Percentiles rank a stretch among this genome's conserved stretches.
Conservation (phyloP, 2,329 filamentous ascomycete genomes). For the Alternaria ventricosa region DNA sequence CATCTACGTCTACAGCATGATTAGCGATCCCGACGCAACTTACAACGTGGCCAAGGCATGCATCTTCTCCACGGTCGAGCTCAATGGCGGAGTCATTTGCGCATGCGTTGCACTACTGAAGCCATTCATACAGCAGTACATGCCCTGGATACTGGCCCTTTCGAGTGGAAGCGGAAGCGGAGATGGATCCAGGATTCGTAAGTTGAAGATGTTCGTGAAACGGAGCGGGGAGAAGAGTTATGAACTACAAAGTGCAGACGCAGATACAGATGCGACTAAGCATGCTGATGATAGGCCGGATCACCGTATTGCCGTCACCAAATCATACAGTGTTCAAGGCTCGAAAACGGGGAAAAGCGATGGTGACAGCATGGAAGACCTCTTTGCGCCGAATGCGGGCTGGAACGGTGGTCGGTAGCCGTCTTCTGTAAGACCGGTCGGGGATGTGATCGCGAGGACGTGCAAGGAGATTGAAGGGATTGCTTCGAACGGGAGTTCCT, state of each 20-base stretch:
- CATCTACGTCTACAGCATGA: constrained; percentile 24
- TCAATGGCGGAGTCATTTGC: constrained; percentile 29
- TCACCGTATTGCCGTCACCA: constrained; percentile 15
- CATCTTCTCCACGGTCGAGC: constrained; percentile 25
- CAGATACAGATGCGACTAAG: background rate
- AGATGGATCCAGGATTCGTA: constrained; percentile 8
- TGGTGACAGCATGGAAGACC: constrained; percentile 19
- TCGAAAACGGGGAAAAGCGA: constrained; percentile 2
- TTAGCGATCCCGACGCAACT: constrained; percentile 24
- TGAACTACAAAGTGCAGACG: constrained; percentile 6
- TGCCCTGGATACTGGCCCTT: constrained; percentile 18
- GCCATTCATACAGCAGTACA: constrained; percentile 20
- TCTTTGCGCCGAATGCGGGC: constrained; percentile 8
- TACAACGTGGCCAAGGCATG: constrained; percentile 26
- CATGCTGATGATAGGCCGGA: background rate
- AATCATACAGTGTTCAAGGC: constrained; percentile 12
- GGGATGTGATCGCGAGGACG: background rate
- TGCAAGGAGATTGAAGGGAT: background rate
- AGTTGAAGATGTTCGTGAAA: constrained; percentile 11
- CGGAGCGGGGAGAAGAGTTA: constrained; percentile 8
- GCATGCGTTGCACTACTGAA: constrained; percentile 22
- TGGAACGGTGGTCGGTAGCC: constrained; percentile 12
- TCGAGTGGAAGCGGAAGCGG: constrained; percentile 11
- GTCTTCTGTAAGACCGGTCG: background rate
- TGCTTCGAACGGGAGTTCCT: background rate